These are phyloP conservation scores for Fraxinus latifolia DNA, from an alignment of 305 asterid genomes.

Conservation along the genomic window DNA sequence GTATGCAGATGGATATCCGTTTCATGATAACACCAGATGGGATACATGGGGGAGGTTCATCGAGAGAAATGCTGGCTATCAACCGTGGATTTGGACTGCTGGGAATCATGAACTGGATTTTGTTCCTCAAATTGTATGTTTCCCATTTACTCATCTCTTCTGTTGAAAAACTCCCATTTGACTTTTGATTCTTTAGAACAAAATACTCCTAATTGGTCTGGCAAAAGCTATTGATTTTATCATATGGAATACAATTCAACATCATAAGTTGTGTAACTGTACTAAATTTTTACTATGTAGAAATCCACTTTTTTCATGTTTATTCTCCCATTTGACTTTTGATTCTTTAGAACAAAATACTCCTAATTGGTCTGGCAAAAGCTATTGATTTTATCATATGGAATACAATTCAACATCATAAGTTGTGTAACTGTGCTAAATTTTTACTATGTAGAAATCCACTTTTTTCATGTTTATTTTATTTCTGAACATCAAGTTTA, in stretches of 20 bases:
- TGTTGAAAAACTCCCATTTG: background rate
- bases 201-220: background rate
- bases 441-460: background rate
- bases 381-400: background rate
- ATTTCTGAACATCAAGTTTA: background rate
- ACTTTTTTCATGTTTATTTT: background rate
- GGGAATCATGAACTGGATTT: slow-evolving; percentile 69
- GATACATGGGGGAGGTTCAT: slow-evolving; percentile 69
- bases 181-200: background rate
- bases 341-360: background rate
- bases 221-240: background rate
- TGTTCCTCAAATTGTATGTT: slow-evolving; percentile 51
- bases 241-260: background rate
- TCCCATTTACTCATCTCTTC: background rate
- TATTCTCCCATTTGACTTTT: background rate
- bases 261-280: background rate
- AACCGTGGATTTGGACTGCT: slow-evolving; percentile 76
- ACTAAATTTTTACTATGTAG: background rate
- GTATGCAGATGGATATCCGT: slow-evolving; percentile 60
- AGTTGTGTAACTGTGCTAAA: background rate
- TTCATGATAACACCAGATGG: slow-evolving; percentile 63
- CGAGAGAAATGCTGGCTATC: slow-evolving; percentile 63
- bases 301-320: background rate
- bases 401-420: background rate
- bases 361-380: background rate